A percentile compares a stretch with the other conserved stretches of the same genome.
Evolutionary conservation across 345 rosid genomes (phyloP).

Genomic region (Mallotus nudiflorus): DNA sequence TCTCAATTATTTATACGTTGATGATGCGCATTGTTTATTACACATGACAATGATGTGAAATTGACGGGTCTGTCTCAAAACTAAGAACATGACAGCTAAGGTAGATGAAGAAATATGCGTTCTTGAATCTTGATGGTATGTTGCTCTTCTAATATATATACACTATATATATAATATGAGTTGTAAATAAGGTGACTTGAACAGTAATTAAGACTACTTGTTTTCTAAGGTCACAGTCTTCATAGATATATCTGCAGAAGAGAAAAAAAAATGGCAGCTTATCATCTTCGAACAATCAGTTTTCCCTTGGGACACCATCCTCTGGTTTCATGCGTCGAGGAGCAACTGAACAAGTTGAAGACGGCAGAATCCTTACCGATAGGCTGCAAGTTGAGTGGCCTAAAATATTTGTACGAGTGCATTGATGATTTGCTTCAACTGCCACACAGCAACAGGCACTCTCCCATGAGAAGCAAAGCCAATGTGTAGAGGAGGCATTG

Average conservation of each 20-base stretch:
- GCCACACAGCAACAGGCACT: background rate
- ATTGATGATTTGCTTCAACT: background rate
- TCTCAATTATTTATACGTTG: background rate
- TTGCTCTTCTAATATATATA: background rate
- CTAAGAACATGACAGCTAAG: background rate
- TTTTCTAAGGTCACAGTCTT: too few relatives aligned
- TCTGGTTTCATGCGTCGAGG: constrained; percentile 26
- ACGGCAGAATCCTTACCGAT: constrained; percentile 6
- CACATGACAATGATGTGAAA: background rate
- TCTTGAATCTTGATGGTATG: background rate
- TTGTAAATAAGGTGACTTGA: background rate
- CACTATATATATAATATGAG: background rate
- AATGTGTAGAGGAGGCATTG: constrained; percentile 1
- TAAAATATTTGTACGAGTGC: background rate
- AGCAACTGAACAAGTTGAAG: constrained; percentile 30
- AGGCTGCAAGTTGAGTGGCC: too few relatives aligned
- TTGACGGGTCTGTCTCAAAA: background rate
- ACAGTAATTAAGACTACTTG: background rate
- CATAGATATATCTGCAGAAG: background rate
- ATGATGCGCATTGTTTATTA: background rate
- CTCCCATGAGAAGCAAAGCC: background rate
- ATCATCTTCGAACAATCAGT: too few relatives aligned
- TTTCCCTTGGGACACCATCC: too few relatives aligned
- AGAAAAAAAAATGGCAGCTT: background rate
- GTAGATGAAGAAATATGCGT: background rate